phyloP scores from a whole-genome alignment of 768 basidiomycete genomes.

The Leccinum barrowsii region DNA sequence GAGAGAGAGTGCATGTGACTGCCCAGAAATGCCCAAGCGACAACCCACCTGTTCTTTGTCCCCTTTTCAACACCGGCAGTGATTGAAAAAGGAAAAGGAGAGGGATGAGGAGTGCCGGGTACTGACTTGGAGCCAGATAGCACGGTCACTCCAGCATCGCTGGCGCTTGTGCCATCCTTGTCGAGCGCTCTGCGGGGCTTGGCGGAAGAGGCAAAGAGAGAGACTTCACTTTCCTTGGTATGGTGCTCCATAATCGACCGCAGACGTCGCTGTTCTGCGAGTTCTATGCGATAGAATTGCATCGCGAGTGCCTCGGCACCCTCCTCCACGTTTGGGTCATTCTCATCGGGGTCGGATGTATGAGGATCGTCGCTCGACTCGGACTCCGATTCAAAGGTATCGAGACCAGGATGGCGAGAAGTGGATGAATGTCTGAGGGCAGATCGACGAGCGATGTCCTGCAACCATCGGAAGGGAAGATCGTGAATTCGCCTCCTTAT shows the following conservation, averaged over 20 bases:
- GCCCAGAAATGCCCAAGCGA: neutral
- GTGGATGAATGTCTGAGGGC: conserved; percentile 20
- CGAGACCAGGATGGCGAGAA: conserved; percentile 16
- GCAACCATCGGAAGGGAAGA: conserved; percentile 77
- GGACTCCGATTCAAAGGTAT: conserved; percentile 25
- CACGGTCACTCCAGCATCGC: conserved; percentile 1
- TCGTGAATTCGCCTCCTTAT: conserved; percentile 61
- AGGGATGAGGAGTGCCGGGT: conserved; percentile 17
- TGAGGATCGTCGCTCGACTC: conserved; percentile 35
- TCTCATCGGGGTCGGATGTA: conserved; percentile 32
- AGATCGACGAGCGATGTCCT: conserved; percentile 61
- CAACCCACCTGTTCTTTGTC: conserved; percentile 77
- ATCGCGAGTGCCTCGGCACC: conserved; percentile 79
- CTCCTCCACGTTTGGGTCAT: conserved; percentile 50
- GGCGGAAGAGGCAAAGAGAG: neutral
- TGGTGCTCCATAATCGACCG: conserved; percentile 93
- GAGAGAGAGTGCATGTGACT: neutral
- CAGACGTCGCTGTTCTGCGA: conserved; percentile 84
- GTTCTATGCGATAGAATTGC: conserved; percentile 92
- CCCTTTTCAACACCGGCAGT: conserved; percentile 96
- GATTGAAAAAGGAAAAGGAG: conserved; percentile 80
- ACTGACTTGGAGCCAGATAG: conserved; percentile 14
- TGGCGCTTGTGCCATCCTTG: neutral
- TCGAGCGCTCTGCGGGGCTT: conserved; percentile 8
- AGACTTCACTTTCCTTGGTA: conserved; percentile 50